These are phyloP conservation scores for Botrytis deweyae DNA, from an alignment of 2,329 filamentous ascomycete genomes.

Conservation along the genomic window DNA sequence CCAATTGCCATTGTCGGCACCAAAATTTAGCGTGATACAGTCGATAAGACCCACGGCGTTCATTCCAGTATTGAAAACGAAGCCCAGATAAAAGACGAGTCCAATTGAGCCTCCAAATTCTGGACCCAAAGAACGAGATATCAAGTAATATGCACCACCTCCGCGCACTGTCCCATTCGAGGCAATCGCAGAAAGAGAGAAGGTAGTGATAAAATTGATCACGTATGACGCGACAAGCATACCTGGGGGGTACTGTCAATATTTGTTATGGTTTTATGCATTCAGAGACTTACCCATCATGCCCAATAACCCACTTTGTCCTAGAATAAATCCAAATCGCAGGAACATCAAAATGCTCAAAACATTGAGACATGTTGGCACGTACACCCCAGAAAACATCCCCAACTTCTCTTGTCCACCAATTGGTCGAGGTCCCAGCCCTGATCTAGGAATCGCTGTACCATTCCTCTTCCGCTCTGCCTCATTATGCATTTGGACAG, in stretches of 20 bases:
- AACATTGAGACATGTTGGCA: slow-evolving; percentile 86
- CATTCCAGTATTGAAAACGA: slow-evolving; percentile 81
- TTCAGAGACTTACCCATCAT: slow-evolving; percentile 18
- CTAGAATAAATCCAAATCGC: slow-evolving; percentile 80
- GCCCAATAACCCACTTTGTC: slow-evolving; percentile 39
- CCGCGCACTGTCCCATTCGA: slow-evolving; percentile 87
- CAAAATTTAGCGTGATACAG: slow-evolving; percentile 76
- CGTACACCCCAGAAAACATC: slow-evolving; percentile 76
- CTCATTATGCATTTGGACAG: slow-evolving; percentile 33
- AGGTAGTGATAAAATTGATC: slow-evolving; percentile 79
- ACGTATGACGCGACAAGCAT: slow-evolving; percentile 74
- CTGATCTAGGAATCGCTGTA: slow-evolving; percentile 41
- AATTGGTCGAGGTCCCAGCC: slow-evolving; percentile 43
- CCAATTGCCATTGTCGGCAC: slow-evolving; percentile 55
- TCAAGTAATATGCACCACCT: slow-evolving; percentile 85
- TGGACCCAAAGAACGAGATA: slow-evolving; percentile 79
- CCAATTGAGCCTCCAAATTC: slow-evolving; percentile 90
- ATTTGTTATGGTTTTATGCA: not conserved
- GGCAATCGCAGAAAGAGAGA: slow-evolving; percentile 85
- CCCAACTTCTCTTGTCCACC: slow-evolving; percentile 62
- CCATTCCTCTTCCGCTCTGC: slow-evolving; percentile 36
- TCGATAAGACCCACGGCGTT: slow-evolving; percentile 85
- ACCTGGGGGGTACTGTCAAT: slow-evolving; percentile 33
- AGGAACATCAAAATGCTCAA: slow-evolving; percentile 91
- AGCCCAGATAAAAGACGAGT: slow-evolving; percentile 86